A percentile compares a stretch with the other conserved stretches of the same genome.
Evolutionary conservation across 2,329 filamentous ascomycete genomes (phyloP).

Genomic region (Colletotrichum gloeosporioides): DNA sequence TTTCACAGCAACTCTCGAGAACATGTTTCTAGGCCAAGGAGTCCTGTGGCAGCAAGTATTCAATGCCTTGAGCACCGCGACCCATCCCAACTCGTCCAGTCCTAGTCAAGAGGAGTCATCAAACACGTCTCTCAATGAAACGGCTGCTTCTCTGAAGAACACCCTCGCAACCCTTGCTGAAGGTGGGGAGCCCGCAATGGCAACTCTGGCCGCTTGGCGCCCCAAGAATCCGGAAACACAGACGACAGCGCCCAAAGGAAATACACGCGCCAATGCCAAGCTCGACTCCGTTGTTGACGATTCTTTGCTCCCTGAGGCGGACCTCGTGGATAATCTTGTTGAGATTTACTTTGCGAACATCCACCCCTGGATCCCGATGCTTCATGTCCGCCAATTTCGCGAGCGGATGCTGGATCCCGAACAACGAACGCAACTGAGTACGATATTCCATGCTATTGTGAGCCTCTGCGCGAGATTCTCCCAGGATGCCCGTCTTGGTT

Average conservation of each 20-base stretch:
- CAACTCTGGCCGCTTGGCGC: not conserved
- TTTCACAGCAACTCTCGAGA: slow-evolving; percentile 31
- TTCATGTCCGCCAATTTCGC: slow-evolving; percentile 34
- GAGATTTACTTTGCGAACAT: slow-evolving; percentile 40
- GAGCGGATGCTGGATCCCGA: slow-evolving; percentile 22
- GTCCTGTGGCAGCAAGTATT: slow-evolving; percentile 40
- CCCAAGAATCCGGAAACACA: not conserved
- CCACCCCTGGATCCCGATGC: slow-evolving; percentile 44
- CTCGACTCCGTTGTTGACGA: not conserved
- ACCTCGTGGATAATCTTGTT: slow-evolving; percentile 37
- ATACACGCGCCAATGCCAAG: not conserved
- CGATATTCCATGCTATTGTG: slow-evolving; percentile 42
- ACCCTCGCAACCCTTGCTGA: slow-evolving; percentile 21
- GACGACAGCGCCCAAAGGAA: not conserved
- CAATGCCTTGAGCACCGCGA: slow-evolving; percentile 7
- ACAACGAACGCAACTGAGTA: slow-evolving; percentile 26
- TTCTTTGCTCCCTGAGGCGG: slow-evolving; percentile 27
- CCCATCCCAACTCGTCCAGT: not conserved
- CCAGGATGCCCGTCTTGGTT: slow-evolving; percentile 29
- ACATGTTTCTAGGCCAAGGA: slow-evolving; percentile 43
- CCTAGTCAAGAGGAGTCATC: not conserved
- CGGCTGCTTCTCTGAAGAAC: slow-evolving; percentile 25
- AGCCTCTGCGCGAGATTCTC: slow-evolving; percentile 32
- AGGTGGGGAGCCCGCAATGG: not conserved
- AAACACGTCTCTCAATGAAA: slow-evolving; percentile 22